phyloP scores from a whole-genome alignment of 2,329 filamentous ascomycete species.

The Penicillium sp. region DNA sequence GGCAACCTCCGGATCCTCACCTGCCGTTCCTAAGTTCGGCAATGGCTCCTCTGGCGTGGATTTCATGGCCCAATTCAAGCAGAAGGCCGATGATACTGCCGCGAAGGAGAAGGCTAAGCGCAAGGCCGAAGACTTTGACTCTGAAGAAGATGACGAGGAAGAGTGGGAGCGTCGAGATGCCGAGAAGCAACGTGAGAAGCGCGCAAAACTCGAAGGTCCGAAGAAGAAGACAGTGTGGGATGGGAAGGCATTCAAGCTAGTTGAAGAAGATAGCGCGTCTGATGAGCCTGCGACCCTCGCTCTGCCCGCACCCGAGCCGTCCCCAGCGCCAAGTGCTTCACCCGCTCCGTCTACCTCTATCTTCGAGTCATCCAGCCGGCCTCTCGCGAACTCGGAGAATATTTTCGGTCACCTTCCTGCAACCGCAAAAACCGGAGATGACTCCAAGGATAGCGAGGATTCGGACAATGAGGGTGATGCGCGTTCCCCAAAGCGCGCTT shows the following conservation, averaged over 20 bases:
- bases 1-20: conserved; percentile 2
- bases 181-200: conserved; percentile 44
- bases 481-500: conserved; percentile 14
- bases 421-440: conserved; percentile 24
- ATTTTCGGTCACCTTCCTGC: conserved; percentile 37
- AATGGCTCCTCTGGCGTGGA: conserved; percentile 21
- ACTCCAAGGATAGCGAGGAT: conserved; percentile 26
- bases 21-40: conserved; percentile 32
- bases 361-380: conserved; percentile 26
- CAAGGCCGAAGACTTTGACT: conserved; percentile 49
- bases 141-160: conserved; percentile 48
- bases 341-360: conserved; percentile 22
- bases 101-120: conserved; percentile 45
- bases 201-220: conserved; percentile 35
- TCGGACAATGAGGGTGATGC: conserved; percentile 15
- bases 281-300: conserved; percentile 6
- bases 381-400: conserved; percentile 28
- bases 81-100: conserved; percentile 36
- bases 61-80: conserved; percentile 42
- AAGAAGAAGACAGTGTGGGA: conserved; percentile 31
- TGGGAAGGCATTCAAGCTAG: conserved; percentile 32
- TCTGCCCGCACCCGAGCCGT: conserved; percentile 1
- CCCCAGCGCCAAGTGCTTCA: conserved; percentile 5
- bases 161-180: conserved; percentile 46
- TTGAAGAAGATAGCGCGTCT: conserved; percentile 20